These are phyloP conservation scores for Sporothrix dimorphospora DNA, from an alignment of 2,329 filamentous ascomycete species.

Conservation along the genomic window DNA sequence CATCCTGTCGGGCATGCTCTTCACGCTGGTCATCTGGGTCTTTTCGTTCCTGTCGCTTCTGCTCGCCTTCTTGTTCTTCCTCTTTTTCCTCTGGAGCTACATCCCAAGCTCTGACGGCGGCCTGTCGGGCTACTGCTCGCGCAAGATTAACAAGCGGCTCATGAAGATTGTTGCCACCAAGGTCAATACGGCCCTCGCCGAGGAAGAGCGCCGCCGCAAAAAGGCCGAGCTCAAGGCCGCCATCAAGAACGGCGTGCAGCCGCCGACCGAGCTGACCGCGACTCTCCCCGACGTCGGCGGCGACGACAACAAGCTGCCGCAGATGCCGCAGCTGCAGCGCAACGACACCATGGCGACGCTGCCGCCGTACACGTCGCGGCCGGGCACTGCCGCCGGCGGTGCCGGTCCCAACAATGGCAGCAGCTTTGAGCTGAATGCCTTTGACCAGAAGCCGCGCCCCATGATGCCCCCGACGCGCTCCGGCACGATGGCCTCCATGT, in stretches of 20 bases:
- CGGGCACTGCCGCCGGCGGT: conserved; percentile 51
- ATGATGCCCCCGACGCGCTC: conserved; percentile 45
- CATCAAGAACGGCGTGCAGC: conserved; percentile 58
- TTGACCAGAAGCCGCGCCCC: conserved; percentile 57
- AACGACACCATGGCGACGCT: conserved; percentile 65
- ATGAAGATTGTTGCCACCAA: conserved; percentile 83
- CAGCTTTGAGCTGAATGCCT: conserved; percentile 55
- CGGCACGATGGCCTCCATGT: conserved; percentile 38
- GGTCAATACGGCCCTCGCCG: conserved; percentile 84
- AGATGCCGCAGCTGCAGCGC: conserved; percentile 61
- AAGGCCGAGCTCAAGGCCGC: conserved; percentile 56
- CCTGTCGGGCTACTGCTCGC: conserved; percentile 81
- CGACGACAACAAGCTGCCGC: conserved; percentile 54
- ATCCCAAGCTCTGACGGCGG: conserved; percentile 82
- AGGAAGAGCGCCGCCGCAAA: conserved; percentile 66
- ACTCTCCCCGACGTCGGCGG: conserved; percentile 60
- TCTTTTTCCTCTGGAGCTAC: conserved; percentile 90
- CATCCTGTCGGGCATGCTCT: conserved; percentile 87
- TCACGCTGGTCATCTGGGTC: conserved; percentile 87
- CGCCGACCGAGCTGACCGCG: conserved; percentile 58
- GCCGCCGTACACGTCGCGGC: conserved; percentile 64
- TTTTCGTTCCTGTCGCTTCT: conserved; percentile 76
- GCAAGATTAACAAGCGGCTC: conserved; percentile 86
- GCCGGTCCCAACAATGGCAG: conserved; percentile 29
- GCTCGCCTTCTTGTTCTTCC: conserved; percentile 75